Evolutionary conservation across 2,329 filamentous ascomycete species (phyloP), one percentile per base, ranked within the genome.

Genomic region (Claviceps sp.): DNA sequence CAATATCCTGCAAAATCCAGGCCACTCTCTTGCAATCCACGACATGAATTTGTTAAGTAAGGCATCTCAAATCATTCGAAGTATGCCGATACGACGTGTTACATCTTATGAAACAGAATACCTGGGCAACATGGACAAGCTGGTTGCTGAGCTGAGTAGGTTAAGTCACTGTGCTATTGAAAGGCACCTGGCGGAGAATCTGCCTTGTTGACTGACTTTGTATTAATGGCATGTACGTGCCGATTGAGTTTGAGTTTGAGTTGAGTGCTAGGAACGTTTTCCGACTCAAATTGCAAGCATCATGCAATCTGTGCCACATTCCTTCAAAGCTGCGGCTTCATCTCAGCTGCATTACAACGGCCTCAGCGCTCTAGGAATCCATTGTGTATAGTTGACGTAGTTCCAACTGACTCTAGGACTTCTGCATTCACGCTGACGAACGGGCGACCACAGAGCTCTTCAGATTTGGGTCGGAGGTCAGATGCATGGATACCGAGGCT

Each of bases 1-100:
- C 63, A 77, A 74, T 54, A 70, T 80, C 34, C 62, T 81, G 0
- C 63, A 69, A 22, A 66, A 74, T 34, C 77, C 78, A 0, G 62
- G 70, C 0, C 63, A 73, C 26, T 62, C 68, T 0, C 63, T 70
- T 26, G 69, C 74, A 0, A 57, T 64, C 1, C 60, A 67, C 3
- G 77, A 81, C 52, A 58, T 79, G 4, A 66, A 69, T 5, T 64
- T 78, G 0, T 63, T 81, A 1, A 63, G 62, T 2, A 63, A 65
- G 14, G 67, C 72, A 0, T 68, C 70, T 0, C 60, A 67, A 0
- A 65, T 79, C 37, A 68, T 79, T 42, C 66, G 67, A 30, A 66
- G 64, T 4, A 67, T 73, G 56, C 64, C 64, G 0, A 61, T 60
- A 0, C 53, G 55, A 0, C 55, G 53, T 0, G 26, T 64, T 2